phyloP scores from a whole-genome alignment of 2,329 filamentous ascomycete species.

The Monilinia vaccinii-corymbosi region DNA sequence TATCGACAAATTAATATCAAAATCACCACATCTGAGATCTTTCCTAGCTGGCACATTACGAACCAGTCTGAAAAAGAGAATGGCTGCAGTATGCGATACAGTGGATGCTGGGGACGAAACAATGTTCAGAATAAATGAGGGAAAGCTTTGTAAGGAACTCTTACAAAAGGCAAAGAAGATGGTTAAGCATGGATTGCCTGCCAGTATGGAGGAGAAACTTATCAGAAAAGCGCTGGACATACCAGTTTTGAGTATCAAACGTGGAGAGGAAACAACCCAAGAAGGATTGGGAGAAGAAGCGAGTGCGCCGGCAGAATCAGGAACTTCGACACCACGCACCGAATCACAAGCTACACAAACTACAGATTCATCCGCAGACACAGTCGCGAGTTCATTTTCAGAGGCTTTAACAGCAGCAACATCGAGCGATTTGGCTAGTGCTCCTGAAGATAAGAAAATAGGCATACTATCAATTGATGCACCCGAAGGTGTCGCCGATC shows the following conservation, averaged over 20 bases:
- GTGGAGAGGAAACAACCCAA: slow-evolving; percentile 38
- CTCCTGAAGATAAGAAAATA: slow-evolving; percentile 19
- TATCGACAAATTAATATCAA: slow-evolving; percentile 50
- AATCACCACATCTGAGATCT: slow-evolving; percentile 48
- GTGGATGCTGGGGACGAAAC: slow-evolving; percentile 75
- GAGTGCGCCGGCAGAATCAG: slow-evolving; percentile 18
- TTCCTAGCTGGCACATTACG: slow-evolving; percentile 41
- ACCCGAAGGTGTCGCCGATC: slow-evolving; percentile 32
- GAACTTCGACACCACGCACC: slow-evolving; percentile 25
- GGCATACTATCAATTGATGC: slow-evolving; percentile 19
- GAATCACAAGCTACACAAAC: slow-evolving; percentile 29
- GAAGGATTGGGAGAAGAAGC: slow-evolving; percentile 26
- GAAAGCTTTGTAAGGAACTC: slow-evolving; percentile 58
- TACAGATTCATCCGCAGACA: slow-evolving; percentile 27
- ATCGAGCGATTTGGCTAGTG: slow-evolving; percentile 21
- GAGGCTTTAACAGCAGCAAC: slow-evolving; percentile 32
- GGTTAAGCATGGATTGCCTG: slow-evolving; percentile 55
- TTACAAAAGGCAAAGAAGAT: slow-evolving; percentile 64
- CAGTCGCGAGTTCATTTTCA: slow-evolving; percentile 31
- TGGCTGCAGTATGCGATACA: slow-evolving; percentile 67
- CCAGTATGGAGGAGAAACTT: slow-evolving; percentile 78
- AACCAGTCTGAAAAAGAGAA: slow-evolving; percentile 50
- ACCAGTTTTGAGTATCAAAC: slow-evolving; percentile 61
- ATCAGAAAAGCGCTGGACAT: slow-evolving; percentile 67
- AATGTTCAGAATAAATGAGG: slow-evolving; percentile 72